phyloP scores from a whole-genome alignment of 495 filamentous ascomycete species.

The Saxispiralis lemnorum region DNA sequence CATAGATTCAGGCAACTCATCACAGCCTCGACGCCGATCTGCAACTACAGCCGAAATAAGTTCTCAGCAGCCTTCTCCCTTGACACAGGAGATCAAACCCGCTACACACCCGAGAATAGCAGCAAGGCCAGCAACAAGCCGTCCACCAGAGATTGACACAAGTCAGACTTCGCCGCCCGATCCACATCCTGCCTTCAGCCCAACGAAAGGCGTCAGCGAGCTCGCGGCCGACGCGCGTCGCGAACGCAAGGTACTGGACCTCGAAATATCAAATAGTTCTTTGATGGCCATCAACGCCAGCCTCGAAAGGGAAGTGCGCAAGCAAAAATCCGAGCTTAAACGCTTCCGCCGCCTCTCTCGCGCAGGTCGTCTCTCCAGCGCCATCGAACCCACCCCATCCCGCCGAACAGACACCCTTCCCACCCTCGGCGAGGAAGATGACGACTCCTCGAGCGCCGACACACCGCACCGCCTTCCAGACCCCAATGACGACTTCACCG shows the following conservation, averaged over 20 bases:
- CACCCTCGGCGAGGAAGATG: slow-evolving; percentile 20
- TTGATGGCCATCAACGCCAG: slow-evolving; percentile 93
- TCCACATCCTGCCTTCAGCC: slow-evolving; percentile 26
- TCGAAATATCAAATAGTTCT: slow-evolving; percentile 96
- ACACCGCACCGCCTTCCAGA: slow-evolving; percentile 3
- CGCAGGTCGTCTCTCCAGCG: slow-evolving; percentile 8
- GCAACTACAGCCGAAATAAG: slow-evolving; percentile 6
- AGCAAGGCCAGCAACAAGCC: too few species aligned
- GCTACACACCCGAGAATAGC: slow-evolving; percentile 1
- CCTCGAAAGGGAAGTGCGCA: slow-evolving; percentile 75
- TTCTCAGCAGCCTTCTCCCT: slow-evolving; percentile 2
- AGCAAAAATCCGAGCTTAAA: slow-evolving; percentile 76
- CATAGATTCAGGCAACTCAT: slow-evolving; percentile 9
- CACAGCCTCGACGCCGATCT: slow-evolving; percentile 7
- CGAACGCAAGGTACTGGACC: slow-evolving; percentile 85
- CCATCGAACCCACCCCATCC: neutral
- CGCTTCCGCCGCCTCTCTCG: slow-evolving; percentile 59
- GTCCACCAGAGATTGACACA: slow-evolving; percentile 2
- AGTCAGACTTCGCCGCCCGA: neutral
- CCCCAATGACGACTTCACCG: slow-evolving; percentile 9
- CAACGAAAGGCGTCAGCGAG: slow-evolving; percentile 33
- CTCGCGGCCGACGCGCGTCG: slow-evolving; percentile 67
- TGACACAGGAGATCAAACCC: slow-evolving; percentile 5
- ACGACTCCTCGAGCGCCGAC: slow-evolving; percentile 21
- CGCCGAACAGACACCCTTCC: slow-evolving; percentile 37